Evolutionary conservation across 208 protist species (phyloP).

Genomic region (Leishmania gerbilli): DNA sequence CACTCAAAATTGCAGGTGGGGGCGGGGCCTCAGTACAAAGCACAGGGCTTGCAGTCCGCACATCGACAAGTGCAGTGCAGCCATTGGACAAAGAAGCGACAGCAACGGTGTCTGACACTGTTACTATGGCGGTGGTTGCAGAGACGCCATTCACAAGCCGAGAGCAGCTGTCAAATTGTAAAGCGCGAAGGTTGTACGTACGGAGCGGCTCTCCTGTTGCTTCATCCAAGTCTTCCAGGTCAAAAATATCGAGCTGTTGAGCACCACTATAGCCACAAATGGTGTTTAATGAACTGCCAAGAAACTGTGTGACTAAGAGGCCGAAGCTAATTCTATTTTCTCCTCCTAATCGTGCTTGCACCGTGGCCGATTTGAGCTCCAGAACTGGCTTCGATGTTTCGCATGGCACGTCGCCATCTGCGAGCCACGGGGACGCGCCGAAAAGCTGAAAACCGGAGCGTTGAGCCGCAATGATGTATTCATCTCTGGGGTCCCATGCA

Average conservation of each 20-base stretch:
- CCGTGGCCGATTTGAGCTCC: slow-evolving; percentile 12
- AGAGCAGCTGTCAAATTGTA: background rate
- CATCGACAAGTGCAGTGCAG: slow-evolving; percentile 44
- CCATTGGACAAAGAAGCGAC: slow-evolving; percentile 59
- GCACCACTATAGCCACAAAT: slow-evolving; percentile 44
- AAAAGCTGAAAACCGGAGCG: slow-evolving; percentile 35
- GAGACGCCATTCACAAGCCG: slow-evolving; percentile 1
- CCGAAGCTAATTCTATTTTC: slow-evolving; percentile 41
- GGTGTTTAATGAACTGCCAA: slow-evolving; percentile 47
- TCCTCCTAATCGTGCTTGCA: slow-evolving; percentile 11
- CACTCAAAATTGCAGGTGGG: slow-evolving; percentile 12
- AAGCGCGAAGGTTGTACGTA: slow-evolving; percentile 37
- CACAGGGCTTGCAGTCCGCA: slow-evolving; percentile 12
- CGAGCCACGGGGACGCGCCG: background rate
- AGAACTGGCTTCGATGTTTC: slow-evolving; percentile 5
- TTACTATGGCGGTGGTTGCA: slow-evolving; percentile 32
- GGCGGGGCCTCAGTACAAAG: slow-evolving; percentile 17
- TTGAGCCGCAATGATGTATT: slow-evolving; percentile 21
- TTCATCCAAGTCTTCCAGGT: slow-evolving; percentile 81
- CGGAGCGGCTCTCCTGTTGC: slow-evolving; percentile 43
- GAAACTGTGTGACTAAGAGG: slow-evolving; percentile 62
- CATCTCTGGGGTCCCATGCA: slow-evolving; percentile 25
- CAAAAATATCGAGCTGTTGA: slow-evolving; percentile 65
- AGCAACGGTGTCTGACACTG: slow-evolving; percentile 35
- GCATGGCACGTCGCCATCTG: background rate